Base-by-base conservation (phyloP, 345 rosid species). In the Gossypium sturtianum region DNA sequence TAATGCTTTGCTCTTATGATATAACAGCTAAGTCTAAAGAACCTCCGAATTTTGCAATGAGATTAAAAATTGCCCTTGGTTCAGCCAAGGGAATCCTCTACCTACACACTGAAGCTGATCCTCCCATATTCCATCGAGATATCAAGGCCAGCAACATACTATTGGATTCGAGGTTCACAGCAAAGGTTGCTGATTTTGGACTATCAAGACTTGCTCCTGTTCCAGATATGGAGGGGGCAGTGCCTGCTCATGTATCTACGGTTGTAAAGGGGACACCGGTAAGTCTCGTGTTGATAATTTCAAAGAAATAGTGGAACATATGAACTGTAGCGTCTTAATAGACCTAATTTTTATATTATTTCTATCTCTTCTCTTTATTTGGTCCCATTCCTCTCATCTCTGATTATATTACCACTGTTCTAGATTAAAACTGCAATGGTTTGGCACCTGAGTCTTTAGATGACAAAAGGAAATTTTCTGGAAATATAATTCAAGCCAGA, bases 131-230 rank as follows among this genome's bases (percentile, higher is more conserved):
- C 76, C 96, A 95, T 78, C 87, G 97, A 7, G 99, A 95, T 83
- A 91, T 95, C 80, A 93, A 95, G 82, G 97, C 99, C 60, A 93
- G 89, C 85, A 95, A 93, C 84, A 91, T 95, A 76, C 75, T 93
- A 67, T 71, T 95, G 73, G 97, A 93, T 81, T 68, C 89, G 8
- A 90, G 76, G 77, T 89, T 82, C 79, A 86, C 75, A 34, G 96
- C 98, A n/a, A 93, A 93, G 79, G 99, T 95, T 74, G 97, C 99
- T 45, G 98, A 95, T 83, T 95, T 95, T 79, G 97, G 99, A 69
- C 90, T 95, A 59, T 95, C 97, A 12, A 84, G 89, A 78, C 94
- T 95, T 11, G 99, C 99, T 12, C 96, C 97, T 9, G 89, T 87
- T 74, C 94, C 93, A 29, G 87, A 89, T 81, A 47, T 85, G 66